Conservation (phyloP, 164 flowering plant species). For the Chimonanthus praecox region DNA sequence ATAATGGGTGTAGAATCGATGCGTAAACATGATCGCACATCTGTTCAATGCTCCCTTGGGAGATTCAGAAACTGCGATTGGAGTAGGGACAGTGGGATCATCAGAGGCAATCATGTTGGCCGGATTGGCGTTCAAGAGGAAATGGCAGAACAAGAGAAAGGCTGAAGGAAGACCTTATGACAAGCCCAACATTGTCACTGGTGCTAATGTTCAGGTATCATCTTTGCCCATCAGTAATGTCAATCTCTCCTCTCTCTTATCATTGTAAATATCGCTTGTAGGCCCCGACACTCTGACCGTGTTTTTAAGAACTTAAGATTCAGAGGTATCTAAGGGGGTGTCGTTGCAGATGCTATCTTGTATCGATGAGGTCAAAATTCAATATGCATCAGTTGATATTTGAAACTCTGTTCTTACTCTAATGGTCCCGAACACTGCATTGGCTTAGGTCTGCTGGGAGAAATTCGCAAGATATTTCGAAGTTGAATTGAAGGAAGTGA, state of each 20-base stretch:
- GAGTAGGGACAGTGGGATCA: constrained; percentile 21
- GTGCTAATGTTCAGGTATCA: background rate
- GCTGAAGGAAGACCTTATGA: constrained; percentile 13
- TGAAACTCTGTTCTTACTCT: no score
- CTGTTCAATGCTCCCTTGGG: constrained; percentile 36
- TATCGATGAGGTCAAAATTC: no score
- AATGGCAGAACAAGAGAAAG: constrained; percentile 37
- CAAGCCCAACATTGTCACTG: no score
- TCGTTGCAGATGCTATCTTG: no score
- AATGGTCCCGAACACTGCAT: background rate
- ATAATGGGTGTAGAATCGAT: constrained; percentile 23
- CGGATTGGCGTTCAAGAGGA: constrained; percentile 40
- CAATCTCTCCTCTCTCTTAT: constrained; percentile 36
- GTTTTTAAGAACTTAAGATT: no score
- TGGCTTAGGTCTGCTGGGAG: constrained; percentile 39
- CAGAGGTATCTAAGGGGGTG: no score
- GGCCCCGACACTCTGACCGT: no score
- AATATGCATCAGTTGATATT: no score
- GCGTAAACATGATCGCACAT: constrained; percentile 41
- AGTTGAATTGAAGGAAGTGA: no score
- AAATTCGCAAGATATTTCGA: no score
- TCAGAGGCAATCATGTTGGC: constrained; percentile 37
- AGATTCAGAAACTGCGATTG: constrained; percentile 30
- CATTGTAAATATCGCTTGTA: no score
- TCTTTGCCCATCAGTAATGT: constrained; percentile 12